Evolutionary conservation across 768 basidiomycete species (phyloP).

Genomic region (Xerocomellus intermedius): DNA sequence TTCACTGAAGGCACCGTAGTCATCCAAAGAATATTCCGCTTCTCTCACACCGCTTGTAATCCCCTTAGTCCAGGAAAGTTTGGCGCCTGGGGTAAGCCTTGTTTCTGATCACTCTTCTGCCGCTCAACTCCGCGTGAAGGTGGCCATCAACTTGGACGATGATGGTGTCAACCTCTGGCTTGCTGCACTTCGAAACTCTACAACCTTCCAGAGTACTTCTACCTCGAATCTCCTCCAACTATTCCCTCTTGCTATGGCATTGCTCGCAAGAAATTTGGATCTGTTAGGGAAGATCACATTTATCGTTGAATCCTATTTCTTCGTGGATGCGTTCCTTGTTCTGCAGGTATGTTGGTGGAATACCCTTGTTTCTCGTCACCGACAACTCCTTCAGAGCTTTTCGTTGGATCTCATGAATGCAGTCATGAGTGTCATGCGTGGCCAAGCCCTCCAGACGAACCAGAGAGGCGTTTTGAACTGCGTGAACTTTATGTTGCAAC

Average conservation of each 20-base stretch:
- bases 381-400: constrained; percentile 41
- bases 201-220: constrained; percentile 46
- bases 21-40: constrained; percentile 61
- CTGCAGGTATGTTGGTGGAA: constrained; percentile 52
- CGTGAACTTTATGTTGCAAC: constrained; percentile 59
- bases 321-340: constrained; percentile 64
- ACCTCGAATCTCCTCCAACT: constrained; percentile 59
- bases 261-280: constrained; percentile 70
- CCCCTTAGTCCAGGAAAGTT: constrained; percentile 63
- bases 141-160: constrained; percentile 67
- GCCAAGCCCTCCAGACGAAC: constrained; percentile 50
- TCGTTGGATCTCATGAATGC: constrained; percentile 58
- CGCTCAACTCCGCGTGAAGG: constrained; percentile 39
- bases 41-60: constrained; percentile 55
- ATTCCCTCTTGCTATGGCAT: constrained; percentile 57
- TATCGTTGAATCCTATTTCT: constrained; percentile 74
- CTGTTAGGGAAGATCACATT: constrained; percentile 63
- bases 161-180: constrained; percentile 80
- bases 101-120: background rate
- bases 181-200: constrained; percentile 63
- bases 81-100: constrained; percentile 51
- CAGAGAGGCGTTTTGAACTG: constrained; percentile 60
- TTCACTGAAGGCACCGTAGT: constrained; percentile 39
- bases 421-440: constrained; percentile 49
- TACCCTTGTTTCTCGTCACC: background rate